Evolutionary conservation across 139 green algal species (phyloP), one percentile per base, ranked within the genome.

Genomic region (Closterium sp.): DNA sequence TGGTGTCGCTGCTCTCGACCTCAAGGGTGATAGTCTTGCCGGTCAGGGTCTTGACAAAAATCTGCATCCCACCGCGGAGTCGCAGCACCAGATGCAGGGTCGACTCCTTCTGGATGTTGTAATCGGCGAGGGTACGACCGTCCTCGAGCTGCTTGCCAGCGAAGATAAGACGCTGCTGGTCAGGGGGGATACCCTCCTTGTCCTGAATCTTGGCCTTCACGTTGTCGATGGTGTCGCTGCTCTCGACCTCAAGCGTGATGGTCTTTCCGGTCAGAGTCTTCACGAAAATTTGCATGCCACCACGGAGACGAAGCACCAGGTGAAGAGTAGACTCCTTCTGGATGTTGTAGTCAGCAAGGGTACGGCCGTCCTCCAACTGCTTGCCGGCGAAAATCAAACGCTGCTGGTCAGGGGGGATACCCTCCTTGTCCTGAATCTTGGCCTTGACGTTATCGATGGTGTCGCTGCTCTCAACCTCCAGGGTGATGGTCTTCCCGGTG

Each of bases 381-480:
- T 86, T 86, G 83, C 83, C 83, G n/a, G 83, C 83, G 9, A 86
- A 86, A 86, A 86, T 86, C 83, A 86, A 23, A 33, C 83, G 83
- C 83, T 86, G 83, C 83, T 86, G 83, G 83, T 86, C 83, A 32
- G 83, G 83, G 31, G 83, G 83, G 9, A 86, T 86, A 33, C 83
- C 83, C 83, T 86, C 83, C 83, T 86, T 86, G n/a, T 86, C 83
- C 83, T 86, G 83, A 34, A 86, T 86, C 83, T 86, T 86, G 25
- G 83, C 83, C 83, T 86, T 86, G 0, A 86, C 83, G 30, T 86
- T 86, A 9, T 86, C 83, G 83, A 86, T 86, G 83, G 83, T 86
- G 21, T 86, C 83, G 12, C 30, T 34, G 30, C 30, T 34, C 83
- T 86, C 83, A 2, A 86, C 83, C 30, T 86, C 83, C 16, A 86